These are phyloP conservation scores for Piper betle DNA, from an alignment of 164 flowering plant species.

Conservation along the genomic window DNA sequence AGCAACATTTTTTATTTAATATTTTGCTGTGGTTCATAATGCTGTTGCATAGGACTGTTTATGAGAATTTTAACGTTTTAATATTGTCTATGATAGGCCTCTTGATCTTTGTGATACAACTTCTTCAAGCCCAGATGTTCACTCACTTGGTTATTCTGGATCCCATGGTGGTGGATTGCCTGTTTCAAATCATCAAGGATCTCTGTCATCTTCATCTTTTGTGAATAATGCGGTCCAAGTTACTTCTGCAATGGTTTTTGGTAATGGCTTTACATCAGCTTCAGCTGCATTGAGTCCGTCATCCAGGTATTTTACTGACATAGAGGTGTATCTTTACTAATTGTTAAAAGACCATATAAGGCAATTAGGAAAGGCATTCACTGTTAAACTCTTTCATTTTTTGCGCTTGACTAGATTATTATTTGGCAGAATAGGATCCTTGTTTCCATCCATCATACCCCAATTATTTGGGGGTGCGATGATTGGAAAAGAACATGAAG, in stretches of 20 bases:
- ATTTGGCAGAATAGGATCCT: too few species aligned
- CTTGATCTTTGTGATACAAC: slow-evolving; percentile 71
- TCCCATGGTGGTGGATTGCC: slow-evolving; percentile 44
- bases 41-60: too few species aligned
- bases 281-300: slow-evolving; percentile 36
- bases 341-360: too few species aligned
- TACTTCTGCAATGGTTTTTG: slow-evolving; percentile 40
- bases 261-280: slow-evolving; percentile 46
- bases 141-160: slow-evolving; percentile 50
- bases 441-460: neutral
- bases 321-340: neutral
- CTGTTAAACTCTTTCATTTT: too few species aligned
- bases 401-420: too few species aligned
- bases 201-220: slow-evolving; percentile 44
- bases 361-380: too few species aligned
- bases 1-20: neutral
- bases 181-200: slow-evolving; percentile 39
- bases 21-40: neutral
- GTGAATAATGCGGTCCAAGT: slow-evolving; percentile 43
- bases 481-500: too few species aligned
- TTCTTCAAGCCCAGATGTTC: slow-evolving; percentile 41
- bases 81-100: slow-evolving; percentile 42
- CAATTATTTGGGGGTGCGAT: neutral
- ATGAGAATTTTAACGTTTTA: neutral
- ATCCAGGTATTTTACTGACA: slow-evolving; percentile 32